Conservation (phyloP, 2,329 filamentous ascomycete species). For the Rosellinia necatrix region DNA sequence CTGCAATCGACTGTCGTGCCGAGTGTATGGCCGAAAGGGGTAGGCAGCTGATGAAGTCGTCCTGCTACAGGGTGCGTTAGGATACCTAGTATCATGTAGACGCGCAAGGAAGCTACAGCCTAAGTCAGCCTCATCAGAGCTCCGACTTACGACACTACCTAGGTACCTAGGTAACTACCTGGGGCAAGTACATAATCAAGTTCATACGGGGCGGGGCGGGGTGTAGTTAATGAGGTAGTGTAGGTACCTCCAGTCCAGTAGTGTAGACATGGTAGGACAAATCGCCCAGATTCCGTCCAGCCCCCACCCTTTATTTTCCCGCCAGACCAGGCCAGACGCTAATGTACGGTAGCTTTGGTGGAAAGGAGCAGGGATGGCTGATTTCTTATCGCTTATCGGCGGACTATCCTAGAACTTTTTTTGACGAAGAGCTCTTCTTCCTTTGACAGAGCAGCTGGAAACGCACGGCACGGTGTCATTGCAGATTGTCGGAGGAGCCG, state of each 20-base stretch:
- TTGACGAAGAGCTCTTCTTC: slow-evolving; percentile 21
- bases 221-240: too few species aligned
- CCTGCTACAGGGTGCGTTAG: too few species aligned
- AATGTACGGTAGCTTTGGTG: too few species aligned
- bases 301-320: neutral
- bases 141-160: slow-evolving; percentile 12
- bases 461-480: slow-evolving; percentile 13
- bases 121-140: slow-evolving; percentile 38
- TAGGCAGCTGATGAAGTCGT: too few species aligned
- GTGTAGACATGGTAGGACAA: too few species aligned
- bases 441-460: neutral
- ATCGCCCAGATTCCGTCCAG: too few species aligned
- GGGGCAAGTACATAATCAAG: too few species aligned
- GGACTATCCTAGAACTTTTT: slow-evolving; percentile 29
- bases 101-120: slow-evolving; percentile 52
- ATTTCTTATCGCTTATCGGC: slow-evolving; percentile 28
- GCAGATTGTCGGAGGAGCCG: slow-evolving; percentile 16
- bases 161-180: neutral
- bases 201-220: too few species aligned
- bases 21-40: neutral
- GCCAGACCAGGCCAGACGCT: too few species aligned
- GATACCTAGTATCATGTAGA: slow-evolving; percentile 33
- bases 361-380: slow-evolving; percentile 7
- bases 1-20: neutral
- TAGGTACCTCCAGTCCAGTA: too few species aligned